Evolutionary conservation across 1,139 yeast genomes (phyloP).

Genomic region (Geotrichum klebahnii): DNA sequence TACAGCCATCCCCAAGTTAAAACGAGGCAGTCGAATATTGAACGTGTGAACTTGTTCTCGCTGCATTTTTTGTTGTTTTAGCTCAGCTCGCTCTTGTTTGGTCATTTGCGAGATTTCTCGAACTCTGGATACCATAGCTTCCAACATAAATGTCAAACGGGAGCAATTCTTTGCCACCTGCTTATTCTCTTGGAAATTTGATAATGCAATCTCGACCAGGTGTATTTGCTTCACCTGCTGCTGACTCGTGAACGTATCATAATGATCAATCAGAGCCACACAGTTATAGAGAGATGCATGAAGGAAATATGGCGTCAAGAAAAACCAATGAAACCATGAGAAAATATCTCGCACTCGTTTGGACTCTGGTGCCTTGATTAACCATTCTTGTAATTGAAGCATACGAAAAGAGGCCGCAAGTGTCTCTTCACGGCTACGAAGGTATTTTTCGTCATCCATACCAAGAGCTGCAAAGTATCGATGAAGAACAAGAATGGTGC

Average conservation of each 20-base stretch:
- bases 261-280: conserved; percentile 27
- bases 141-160: conserved; percentile 1
- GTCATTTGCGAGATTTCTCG: conserved; percentile 2
- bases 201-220: background rate
- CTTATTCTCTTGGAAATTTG: background rate
- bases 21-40: background rate
- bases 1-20: background rate
- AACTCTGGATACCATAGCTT: background rate
- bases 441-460: conserved; percentile 25
- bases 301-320: conserved; percentile 26
- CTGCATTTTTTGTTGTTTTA: background rate
- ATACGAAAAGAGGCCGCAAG: conserved; percentile 33
- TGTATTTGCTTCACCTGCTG: conserved; percentile 16
- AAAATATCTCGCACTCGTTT: conserved; percentile 26
- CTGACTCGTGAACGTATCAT: conserved; percentile 22
- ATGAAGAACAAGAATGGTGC: conserved; percentile 35
- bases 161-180: background rate
- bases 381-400: conserved; percentile 34
- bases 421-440: conserved; percentile 30
- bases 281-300: conserved; percentile 30
- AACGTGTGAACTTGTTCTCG: background rate
- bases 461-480: conserved; percentile 33
- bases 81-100: conserved; percentile 1
- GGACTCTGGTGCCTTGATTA: conserved; percentile 30
- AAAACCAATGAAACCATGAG: conserved; percentile 27